phyloP scores from a whole-genome alignment of 2,329 filamentous ascomycete genomes.

The Phyllosticta citriasiana region DNA sequence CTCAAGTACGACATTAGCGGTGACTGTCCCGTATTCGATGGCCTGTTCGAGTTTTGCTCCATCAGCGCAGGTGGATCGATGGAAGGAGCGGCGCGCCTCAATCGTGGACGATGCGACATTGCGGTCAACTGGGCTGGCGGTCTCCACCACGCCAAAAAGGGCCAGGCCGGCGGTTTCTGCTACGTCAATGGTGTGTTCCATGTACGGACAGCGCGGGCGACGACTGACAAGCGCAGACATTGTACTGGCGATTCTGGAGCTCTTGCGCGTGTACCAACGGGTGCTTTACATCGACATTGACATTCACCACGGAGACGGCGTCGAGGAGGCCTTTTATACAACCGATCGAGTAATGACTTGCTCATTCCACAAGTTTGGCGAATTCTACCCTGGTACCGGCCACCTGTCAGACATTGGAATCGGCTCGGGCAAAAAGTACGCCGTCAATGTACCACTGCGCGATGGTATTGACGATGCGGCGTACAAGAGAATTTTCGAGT shows the following conservation, averaged over 20 bases:
- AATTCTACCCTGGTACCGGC: slow-evolving; percentile 62
- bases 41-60: slow-evolving; percentile 60
- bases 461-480: slow-evolving; percentile 59
- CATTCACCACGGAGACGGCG: slow-evolving; percentile 58
- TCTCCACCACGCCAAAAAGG: slow-evolving; percentile 40
- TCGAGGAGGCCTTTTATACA: slow-evolving; percentile 63
- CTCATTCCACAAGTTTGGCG: slow-evolving; percentile 64
- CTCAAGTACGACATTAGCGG: slow-evolving; percentile 62
- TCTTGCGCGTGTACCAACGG: slow-evolving; percentile 53
- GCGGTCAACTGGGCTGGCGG: slow-evolving; percentile 46
- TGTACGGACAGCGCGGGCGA: background rate
- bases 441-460: slow-evolving; percentile 59
- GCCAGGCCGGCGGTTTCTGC: slow-evolving; percentile 38
- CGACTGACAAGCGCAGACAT: slow-evolving; percentile 40
- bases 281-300: slow-evolving; percentile 60
- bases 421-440: slow-evolving; percentile 56
- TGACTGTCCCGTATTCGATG: slow-evolving; percentile 56
- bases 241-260: slow-evolving; percentile 55
- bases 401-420: slow-evolving; percentile 60
- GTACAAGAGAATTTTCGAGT: slow-evolving; percentile 60
- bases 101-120: slow-evolving; percentile 58
- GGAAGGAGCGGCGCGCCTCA: slow-evolving; percentile 60
- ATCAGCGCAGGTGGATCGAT: slow-evolving; percentile 61
- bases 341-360: slow-evolving; percentile 63
- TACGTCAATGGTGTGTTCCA: slow-evolving; percentile 34